Evolutionary conservation across 306 rosid species (phyloP), one percentile per base, ranked within the genome.

Genomic region (Dryas alaskensis): DNA sequence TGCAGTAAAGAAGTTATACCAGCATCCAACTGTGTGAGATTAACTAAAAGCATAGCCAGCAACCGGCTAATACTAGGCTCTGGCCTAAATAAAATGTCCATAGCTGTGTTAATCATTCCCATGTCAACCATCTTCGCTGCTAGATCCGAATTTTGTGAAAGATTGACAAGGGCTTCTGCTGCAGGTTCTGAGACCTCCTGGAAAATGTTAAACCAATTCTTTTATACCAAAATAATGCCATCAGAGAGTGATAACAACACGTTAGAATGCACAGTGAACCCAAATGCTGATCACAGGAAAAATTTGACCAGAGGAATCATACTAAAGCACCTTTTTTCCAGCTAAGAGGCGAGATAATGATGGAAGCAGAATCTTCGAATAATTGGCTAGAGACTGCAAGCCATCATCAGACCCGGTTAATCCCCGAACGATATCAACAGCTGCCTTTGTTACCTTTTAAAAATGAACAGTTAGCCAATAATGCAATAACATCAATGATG

Each of bases 331-430:
- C 97, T 91, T 88, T 16, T 78, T 85, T 14, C 79, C 86, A 25
- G 69, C 65, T 80, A 91, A 45, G 80, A 93, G 97, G 40, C 84
- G 89, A 54, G 92, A 83, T 52, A 91, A 61, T 1, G 97, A 77
- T 1, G 91, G 94, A 16, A 89, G 72, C 52, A 85, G 58, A 10
- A 78, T 22, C 52, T 77, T 77, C 13, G 89, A 55, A 76, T 89
- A 79, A 47, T 50, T 83, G 71, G 87, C 83, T 8, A 93, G 89
- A 44, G 98, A 91, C 68, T 82, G 84, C 81, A 93, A 72, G 70
- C 98, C 97, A 55, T 91, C 98, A 2, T 80, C 89, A 8, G 98
- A 89, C 45, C 97, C 98, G 3, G 97, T 93, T 85, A 93, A 70
- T 40, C 96, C 97, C 63, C 88, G 87, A 84, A 91, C 97, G 68